A percentile compares a stretch with the other conserved stretches of the same genome.
Evolutionary conservation across 176 grass and related monocot genomes (phyloP).

Genomic region (Triticum monococcum): DNA sequence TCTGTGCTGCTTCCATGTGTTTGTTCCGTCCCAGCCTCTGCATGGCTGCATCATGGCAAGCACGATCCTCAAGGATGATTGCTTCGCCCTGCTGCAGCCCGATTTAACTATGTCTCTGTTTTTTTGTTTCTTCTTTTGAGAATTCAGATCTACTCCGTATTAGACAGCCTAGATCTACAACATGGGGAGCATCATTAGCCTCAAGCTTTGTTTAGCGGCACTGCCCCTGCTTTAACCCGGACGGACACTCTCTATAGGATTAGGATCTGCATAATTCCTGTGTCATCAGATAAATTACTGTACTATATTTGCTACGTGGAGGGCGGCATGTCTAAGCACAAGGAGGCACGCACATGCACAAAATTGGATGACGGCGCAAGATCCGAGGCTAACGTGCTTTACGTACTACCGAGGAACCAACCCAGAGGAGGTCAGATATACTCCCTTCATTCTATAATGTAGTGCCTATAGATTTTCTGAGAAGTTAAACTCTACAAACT

Average conservation of each 20-base stretch:
- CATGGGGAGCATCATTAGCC: slow-evolving; percentile 17
- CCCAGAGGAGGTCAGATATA: too few relatives aligned
- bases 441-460: too few relatives aligned
- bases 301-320: too few relatives aligned
- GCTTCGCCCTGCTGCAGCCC: neutral
- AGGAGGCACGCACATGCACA: slow-evolving; percentile 37
- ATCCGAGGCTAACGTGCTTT: slow-evolving; percentile 15
- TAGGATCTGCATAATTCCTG: neutral
- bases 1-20: slow-evolving; percentile 27
- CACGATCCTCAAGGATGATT: neutral
- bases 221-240: slow-evolving; percentile 4
- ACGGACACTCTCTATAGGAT: neutral
- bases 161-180: slow-evolving; percentile 7
- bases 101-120: neutral
- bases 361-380: neutral
- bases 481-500: too few relatives aligned
- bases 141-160: too few relatives aligned
- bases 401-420: too few relatives aligned
- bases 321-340: neutral
- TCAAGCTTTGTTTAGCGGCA: neutral
- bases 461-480: too few relatives aligned
- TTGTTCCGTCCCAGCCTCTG: neutral
- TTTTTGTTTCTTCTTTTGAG: neutral
- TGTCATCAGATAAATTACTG: too few relatives aligned
- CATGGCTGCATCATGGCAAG: neutral